phyloP scores from a whole-genome alignment of 169 alveolate species.

The Besnoitia besnoiti region DNA sequence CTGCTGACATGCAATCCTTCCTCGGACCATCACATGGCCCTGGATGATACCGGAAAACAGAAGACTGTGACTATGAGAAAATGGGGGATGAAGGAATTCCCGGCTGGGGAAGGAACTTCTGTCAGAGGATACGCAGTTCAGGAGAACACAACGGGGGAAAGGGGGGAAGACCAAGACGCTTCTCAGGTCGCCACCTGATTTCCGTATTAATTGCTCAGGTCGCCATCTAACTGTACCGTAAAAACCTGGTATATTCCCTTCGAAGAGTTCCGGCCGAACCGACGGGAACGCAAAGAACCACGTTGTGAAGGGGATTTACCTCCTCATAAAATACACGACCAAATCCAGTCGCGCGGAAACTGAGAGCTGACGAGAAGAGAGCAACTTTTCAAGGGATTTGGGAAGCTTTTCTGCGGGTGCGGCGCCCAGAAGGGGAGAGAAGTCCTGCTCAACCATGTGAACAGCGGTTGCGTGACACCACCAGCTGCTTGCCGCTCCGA shows the following conservation, averaged over 20 bases:
- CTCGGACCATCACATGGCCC: slow-evolving; percentile 34
- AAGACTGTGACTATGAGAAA: neutral
- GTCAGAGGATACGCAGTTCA: neutral
- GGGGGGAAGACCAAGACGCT: slow-evolving; percentile 29
- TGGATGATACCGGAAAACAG: neutral
- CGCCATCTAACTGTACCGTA: neutral
- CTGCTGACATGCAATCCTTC: slow-evolving; percentile 39
- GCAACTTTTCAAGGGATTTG: neutral
- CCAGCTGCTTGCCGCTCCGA: slow-evolving; percentile 30
- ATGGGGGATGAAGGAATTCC: neutral
- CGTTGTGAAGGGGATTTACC: neutral
- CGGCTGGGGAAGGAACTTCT: neutral
- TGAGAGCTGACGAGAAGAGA: neutral
- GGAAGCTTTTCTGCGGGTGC: neutral
- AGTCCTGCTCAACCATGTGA: slow-evolving; percentile 23
- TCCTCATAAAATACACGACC: neutral
- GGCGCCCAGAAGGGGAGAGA: slow-evolving; percentile 4
- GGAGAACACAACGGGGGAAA: neutral
- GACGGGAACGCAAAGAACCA: neutral
- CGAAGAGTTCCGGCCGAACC: neutral
- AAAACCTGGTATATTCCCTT: neutral
- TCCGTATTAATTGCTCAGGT: neutral
- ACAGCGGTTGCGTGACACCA: slow-evolving; percentile 36
- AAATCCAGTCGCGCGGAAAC: neutral
- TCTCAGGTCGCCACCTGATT: slow-evolving; percentile 19